Evolutionary conservation across 768 basidiomycete genomes (phyloP), one percentile per base, ranked within the genome.

Genomic region (Cubamyces lactineus): DNA sequence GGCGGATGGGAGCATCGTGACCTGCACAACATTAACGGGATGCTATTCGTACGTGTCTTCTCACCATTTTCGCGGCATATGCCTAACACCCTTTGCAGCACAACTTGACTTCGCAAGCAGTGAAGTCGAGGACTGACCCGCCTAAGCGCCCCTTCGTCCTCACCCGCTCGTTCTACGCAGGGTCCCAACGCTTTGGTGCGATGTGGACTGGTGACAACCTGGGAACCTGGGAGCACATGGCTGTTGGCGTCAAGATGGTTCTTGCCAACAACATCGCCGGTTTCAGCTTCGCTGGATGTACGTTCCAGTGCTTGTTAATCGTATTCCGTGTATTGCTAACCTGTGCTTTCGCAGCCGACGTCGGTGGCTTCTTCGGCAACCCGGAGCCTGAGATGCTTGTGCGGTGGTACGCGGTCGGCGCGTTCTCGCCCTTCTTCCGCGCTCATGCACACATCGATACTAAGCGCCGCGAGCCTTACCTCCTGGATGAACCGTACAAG

Each of bases 171-270:
- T 98, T 97, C 85, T 98, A 82, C 59, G 92, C 96, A 1, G 97
- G 97, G 3, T 94, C 96, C 26, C 97, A 98, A 73, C 87, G 95
- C 21, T 94, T 91, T 68, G 93, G 96, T 40, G 96, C 97, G 5
- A 94, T 97, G 83, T 99, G 97, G 97, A 98, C 96, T 8, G 97
- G 97, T 17, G 97, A 99, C 75, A 98, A 98, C 74, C 79, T 96
- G 26, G 94, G 96, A 17, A 94, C 92, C 1, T 99, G 97, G 97
- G 94, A 95, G 60, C 97, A 99, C 71, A 95, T 99, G 86, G 85
- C 86, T 11, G 92, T 92, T 17, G 93, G 94, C 15, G 81, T 96
- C 62, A 91, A 96, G 73, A 98, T 99, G 91, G 87, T 96, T 2
- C 79, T 99, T 38, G 82, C 92, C 12, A 90, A 92, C 69, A 87